phyloP scores from a whole-genome alignment of 2,329 filamentous ascomycete genomes.

The Sclerotinia subarctica region DNA sequence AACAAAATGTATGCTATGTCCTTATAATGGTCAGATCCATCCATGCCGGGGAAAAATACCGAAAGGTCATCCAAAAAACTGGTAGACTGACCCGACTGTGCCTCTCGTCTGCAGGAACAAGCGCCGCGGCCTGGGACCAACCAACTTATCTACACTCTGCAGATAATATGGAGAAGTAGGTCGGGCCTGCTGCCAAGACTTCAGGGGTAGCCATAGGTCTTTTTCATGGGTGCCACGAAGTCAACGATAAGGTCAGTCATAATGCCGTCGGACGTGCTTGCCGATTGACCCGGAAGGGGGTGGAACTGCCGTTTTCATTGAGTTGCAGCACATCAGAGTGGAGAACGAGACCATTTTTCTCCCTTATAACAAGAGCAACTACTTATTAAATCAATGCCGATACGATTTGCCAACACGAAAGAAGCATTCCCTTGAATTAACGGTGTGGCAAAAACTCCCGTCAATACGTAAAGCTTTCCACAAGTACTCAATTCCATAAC shows the following conservation, averaged over 20 bases:
- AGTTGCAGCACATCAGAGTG: conserved; percentile 11
- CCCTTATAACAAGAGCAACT: neutral
- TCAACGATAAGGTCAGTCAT: conserved; percentile 20
- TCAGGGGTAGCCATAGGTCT: neutral
- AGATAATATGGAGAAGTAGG: conserved; percentile 19
- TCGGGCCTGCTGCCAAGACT: conserved; percentile 6
- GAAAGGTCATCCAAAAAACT: neutral
- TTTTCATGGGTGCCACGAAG: conserved; percentile 21
- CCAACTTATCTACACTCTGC: conserved; percentile 10
- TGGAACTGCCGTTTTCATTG: conserved; percentile 14
- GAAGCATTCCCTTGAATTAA: neutral
- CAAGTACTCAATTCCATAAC: neutral
- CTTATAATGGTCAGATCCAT: conserved; percentile 9
- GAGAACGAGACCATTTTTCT: neutral
- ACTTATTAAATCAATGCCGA: neutral
- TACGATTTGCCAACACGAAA: neutral
- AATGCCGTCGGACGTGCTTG: conserved; percentile 18
- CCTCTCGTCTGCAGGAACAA: conserved; percentile 37
- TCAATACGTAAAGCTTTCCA: conserved; percentile 7
- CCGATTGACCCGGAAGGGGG: conserved; percentile 18
- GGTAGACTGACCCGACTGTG: conserved; percentile 27
- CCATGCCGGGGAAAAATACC: conserved; percentile 15
- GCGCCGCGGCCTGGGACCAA: conserved; percentile 26
- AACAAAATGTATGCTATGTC: neutral
- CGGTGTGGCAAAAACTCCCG: neutral